Conservation (phyloP, 208 protist genomes). For the Herpetomonas samuelpessoai region DNA sequence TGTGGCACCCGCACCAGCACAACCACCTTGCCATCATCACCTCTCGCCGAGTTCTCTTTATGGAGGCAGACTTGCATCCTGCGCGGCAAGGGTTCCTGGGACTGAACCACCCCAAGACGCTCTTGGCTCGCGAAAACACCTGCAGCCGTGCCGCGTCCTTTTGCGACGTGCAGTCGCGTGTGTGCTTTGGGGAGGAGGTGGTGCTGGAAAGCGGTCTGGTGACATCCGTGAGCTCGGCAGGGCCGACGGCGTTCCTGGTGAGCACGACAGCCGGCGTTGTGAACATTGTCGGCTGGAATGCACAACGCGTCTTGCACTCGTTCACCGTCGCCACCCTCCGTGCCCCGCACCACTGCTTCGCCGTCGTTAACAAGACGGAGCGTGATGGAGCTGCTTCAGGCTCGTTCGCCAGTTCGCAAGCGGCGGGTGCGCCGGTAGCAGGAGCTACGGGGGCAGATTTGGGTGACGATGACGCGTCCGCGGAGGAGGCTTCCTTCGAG, state of each 20-base stretch:
- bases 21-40: conserved; percentile 58
- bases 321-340: conserved; percentile 39
- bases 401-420: no score
- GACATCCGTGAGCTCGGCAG: conserved; percentile 28
- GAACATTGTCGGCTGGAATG: conserved; percentile 58
- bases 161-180: conserved; percentile 25
- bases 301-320: conserved; percentile 40
- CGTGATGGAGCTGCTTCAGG: no score
- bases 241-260: conserved; percentile 52
- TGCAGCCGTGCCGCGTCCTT: conserved; percentile 17
- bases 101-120: conserved; percentile 4
- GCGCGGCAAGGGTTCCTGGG: neutral
- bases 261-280: conserved; percentile 61
- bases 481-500: no score
- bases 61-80: conserved; percentile 19
- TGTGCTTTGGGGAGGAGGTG: conserved; percentile 35
- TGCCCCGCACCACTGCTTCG: conserved; percentile 17
- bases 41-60: conserved; percentile 51
- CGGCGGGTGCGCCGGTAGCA: neutral
- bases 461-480: neutral
- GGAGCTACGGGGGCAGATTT: neutral
- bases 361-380: neutral
- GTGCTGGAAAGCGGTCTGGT: conserved; percentile 38
- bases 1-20: conserved; percentile 52
- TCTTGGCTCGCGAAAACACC: conserved; percentile 6